Percentiles rank a stretch among this genome's conserved stretches.
These are phyloP conservation scores for Tuctoria greenei DNA, from an alignment of 176 grass and related monocot species.

Conservation along the genomic window DNA sequence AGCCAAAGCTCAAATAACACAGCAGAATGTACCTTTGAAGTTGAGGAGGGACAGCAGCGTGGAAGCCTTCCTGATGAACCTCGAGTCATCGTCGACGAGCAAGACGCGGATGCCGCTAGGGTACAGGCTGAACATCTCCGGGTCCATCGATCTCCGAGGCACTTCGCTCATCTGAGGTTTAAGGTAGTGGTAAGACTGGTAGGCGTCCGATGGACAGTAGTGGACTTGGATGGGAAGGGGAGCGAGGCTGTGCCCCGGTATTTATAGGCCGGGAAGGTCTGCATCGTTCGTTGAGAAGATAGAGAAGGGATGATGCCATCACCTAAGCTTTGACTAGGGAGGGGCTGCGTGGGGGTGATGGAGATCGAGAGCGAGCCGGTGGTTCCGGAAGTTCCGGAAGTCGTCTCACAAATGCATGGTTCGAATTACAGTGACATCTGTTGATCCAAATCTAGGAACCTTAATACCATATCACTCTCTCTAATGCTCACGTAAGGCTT, in stretches of 20 bases:
- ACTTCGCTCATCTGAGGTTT: neutral
- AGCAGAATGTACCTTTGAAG: constrained; percentile 5
- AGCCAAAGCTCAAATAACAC: neutral
- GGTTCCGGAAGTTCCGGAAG: too few relatives aligned
- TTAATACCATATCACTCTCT: too few relatives aligned
- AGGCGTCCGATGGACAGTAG: too few relatives aligned
- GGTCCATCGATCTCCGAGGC: neutral
- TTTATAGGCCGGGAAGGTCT: neutral
- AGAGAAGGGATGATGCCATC: neutral
- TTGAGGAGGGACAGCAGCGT: neutral
- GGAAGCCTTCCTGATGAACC: neutral
- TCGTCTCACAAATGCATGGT: too few relatives aligned
- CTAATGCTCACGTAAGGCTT: neutral
- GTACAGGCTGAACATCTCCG: neutral
- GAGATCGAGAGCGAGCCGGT: too few relatives aligned
- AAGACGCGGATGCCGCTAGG: neutral
- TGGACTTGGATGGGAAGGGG: neutral
- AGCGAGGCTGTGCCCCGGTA: neutral
- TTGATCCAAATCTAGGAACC: too few relatives aligned
- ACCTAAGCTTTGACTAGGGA: neutral
- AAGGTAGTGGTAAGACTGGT: too few relatives aligned
- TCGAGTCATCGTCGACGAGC: neutral
- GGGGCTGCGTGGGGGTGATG: neutral
- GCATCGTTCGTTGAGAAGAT: neutral
- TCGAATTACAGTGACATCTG: too few relatives aligned